Evolutionary conservation across 2,329 filamentous ascomycete species (phyloP), one percentile per base, ranked within the genome.

Genomic region (Ceratocystis albifundus): DNA sequence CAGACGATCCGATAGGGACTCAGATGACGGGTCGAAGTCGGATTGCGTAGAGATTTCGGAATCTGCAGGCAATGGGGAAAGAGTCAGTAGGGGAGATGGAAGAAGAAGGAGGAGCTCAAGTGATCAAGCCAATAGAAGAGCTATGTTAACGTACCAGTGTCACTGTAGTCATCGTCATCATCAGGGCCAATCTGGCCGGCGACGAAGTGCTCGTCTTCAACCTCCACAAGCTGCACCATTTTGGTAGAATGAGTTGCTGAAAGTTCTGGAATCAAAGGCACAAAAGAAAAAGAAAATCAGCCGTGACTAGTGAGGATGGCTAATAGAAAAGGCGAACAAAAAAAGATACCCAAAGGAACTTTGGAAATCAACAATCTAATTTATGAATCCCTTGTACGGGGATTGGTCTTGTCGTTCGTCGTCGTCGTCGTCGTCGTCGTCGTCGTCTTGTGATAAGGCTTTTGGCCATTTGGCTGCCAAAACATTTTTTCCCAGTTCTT

Each of bases 211-310:
- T 96, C 92, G 76, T 97, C 93, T 75, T 95, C 88, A 74, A 97
- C 93, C 82, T 97, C 93, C 75, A 90, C 89, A 75, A 97, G 89
- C 79, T 93, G 90, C 77, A 97, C 93, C 93, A 97, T 96, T 73
- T 77, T 86, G 78, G 36, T 41, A 67, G 25, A 62, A 25, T 32
- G 41, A 62, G 41, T 10, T 41, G 32, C 25, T 8, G 22, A 28
- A 59, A 36, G 28, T 59, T 17, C 22, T 48, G 12, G 32, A 46
- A 25, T 45, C 7, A 53, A 46, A 15, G 20, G 12, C 4, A 50
- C 45, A 64, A 46, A 2, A 22, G 28, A 30, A 64, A 46, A 2
- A 22, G 28, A 30, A 28, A 65, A 57, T 59, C 17, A 46, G 22
- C 32, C 25, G 25, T 5, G 15, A 65, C 22, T 15, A 36, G 50